Evolutionary conservation across 148 eudicot genomes (phyloP).

Genomic region (Rhododendron kiyosumense): DNA sequence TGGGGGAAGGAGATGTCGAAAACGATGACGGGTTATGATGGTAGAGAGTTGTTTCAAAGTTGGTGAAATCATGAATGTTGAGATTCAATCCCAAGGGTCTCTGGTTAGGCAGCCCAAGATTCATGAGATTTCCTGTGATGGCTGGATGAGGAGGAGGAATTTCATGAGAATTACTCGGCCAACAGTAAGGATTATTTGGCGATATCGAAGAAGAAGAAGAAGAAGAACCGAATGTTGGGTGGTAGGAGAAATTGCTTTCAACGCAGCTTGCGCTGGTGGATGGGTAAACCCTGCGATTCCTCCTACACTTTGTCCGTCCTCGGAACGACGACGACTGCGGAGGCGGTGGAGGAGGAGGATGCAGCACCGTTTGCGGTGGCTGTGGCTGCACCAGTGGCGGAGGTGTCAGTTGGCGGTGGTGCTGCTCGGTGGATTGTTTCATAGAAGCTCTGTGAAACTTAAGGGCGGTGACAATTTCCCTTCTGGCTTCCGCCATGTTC

Average conservation of each 20-base stretch:
- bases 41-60: slow-evolving; percentile 36
- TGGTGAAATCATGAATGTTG: slow-evolving; percentile 64
- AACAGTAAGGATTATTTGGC: slow-evolving; percentile 14
- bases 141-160: slow-evolving; percentile 16
- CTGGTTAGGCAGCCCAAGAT: slow-evolving; percentile 57
- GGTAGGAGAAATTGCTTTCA: slow-evolving; percentile 2
- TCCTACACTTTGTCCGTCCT: slow-evolving; percentile 28
- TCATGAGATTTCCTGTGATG: slow-evolving; percentile 23
- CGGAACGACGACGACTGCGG: slow-evolving; percentile 4
- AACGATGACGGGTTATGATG: slow-evolving; percentile 20
- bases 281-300: slow-evolving; percentile 25
- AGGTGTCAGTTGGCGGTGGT: not conserved
- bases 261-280: slow-evolving; percentile 11
- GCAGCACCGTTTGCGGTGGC: not conserved
- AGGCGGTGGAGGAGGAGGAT: slow-evolving; percentile 1
- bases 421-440: slow-evolving; percentile 45
- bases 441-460: slow-evolving; percentile 82
- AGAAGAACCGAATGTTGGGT: slow-evolving; percentile 11
- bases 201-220: not conserved
- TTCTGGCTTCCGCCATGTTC: slow-evolving; percentile 90
- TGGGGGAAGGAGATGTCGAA: slow-evolving; percentile 13
- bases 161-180: slow-evolving; percentile 26
- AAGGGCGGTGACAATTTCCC: slow-evolving; percentile 86
- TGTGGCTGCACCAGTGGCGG: not conserved
- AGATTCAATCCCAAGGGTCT: slow-evolving; percentile 73